Percentiles rank a stretch among this genome's conserved stretches.
Conservation (phyloP, 441 rosid genomes). For the Geranium incanum region DNA sequence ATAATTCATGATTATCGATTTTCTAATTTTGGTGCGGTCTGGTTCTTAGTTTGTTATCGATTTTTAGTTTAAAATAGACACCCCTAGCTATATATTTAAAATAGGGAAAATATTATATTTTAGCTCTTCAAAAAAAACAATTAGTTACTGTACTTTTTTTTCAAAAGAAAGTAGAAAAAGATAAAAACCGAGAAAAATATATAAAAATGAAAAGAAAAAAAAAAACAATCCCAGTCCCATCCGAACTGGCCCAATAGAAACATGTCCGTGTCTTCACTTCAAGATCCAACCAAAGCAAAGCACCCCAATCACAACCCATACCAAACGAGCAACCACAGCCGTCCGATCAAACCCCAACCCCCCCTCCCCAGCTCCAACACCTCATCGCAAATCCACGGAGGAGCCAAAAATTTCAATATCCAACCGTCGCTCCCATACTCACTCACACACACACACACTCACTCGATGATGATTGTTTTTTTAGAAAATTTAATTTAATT, state of each 20-base stretch:
- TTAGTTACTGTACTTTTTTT: no score
- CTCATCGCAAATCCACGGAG: not conserved
- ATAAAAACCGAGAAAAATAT: no score
- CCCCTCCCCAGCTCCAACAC: not conserved
- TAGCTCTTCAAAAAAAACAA: no score
- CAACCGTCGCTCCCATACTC: not conserved
- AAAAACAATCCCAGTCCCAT: slow-evolving; percentile 4
- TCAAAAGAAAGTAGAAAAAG: no score
- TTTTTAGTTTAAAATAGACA: no score
- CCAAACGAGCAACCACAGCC: not conserved
- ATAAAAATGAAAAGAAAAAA: not conserved
- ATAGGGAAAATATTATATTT: no score
- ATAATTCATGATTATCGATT: no score
- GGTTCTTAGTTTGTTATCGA: no score
- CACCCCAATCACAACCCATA: not conserved
- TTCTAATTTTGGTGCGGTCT: no score
- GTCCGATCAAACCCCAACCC: slow-evolving; percentile 1
- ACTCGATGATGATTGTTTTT: not conserved
- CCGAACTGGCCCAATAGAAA: not conserved
- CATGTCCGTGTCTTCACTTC: not conserved
- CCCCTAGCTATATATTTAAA: no score
- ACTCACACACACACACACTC: not conserved
- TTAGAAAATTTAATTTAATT: not conserved
- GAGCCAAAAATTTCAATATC: not conserved
- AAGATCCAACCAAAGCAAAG: not conserved